Evolutionary conservation across 352 stramenopile genomes (phyloP), one percentile per base, ranked within the genome.

Genomic region (Phytopythium oedochilum): DNA sequence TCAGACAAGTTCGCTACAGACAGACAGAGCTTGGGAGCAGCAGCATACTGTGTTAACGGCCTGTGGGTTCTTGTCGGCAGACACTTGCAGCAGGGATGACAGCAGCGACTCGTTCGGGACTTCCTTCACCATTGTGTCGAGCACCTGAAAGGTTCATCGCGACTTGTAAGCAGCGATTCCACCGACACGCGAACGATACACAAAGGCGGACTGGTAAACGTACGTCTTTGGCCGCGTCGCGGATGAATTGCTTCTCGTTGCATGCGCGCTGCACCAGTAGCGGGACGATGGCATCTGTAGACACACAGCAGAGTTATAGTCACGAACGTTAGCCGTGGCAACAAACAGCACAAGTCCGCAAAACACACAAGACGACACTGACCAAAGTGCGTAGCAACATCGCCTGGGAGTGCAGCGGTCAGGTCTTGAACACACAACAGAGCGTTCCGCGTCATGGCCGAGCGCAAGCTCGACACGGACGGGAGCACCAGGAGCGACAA

Each of bases 211-310:
- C 7, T 18, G 29, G n/a, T n/a, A n/a, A 36, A 29, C 29, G 25
- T 52, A 61, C 74, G 23, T 81, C 57, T 43, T 57, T 61, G 10
- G 80, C 78, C 23, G 87, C 55, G n/a, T 91, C 78, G 1, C 66
- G 71, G 23, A 91, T 72, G 53, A 91, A 91, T 47, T 88, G 75
- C 60, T 91, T 91, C 59, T 91, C 78, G n/a, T 66, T 86, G 9
- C 64, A 71, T 2, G 72, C 68, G 8, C 75, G 75, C 14, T 70
- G 68, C 36, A 91, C 34, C 3, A 91, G 56, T 18, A 88, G 53
- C 22, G 75, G 78, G 6, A 91, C 53, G 36, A 88, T 53, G 0
- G 59, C 53, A n/a, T 74, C 70, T 73, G 35, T 28, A 25, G 10
- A 22, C 36, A 18, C 14, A 35, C 18, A 38, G 32, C 15, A 17